These are phyloP conservation scores for Cephaloascus albidus DNA, from an alignment of 805 yeast species.

Conservation along the genomic window DNA sequence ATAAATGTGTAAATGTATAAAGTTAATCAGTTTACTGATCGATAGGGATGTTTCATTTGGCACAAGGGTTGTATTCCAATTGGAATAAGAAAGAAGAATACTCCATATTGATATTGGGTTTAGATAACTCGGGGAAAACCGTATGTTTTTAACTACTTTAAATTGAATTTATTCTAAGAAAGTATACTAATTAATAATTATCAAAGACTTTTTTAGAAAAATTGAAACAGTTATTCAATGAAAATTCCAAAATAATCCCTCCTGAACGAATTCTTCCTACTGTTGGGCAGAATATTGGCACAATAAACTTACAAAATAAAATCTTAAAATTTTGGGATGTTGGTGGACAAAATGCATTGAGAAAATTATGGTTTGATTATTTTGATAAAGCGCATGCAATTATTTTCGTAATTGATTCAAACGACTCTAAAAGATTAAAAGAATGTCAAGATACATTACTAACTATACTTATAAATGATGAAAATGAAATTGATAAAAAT, in stretches of 20 bases:
- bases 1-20: too few species aligned
- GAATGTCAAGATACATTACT: constrained; percentile 68
- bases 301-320: constrained; percentile 30
- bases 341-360: constrained; percentile 86
- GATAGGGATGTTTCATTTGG: constrained; percentile 72
- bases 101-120: constrained; percentile 73
- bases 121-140: constrained; percentile 96
- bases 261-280: constrained; percentile 77
- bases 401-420: constrained; percentile 85
- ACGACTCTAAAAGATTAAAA: constrained; percentile 72
- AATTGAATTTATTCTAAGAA: too few species aligned
- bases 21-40: background rate
- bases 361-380: constrained; percentile 84
- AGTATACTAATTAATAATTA: too few species aligned
- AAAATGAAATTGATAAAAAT: constrained; percentile 43
- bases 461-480: constrained; percentile 38
- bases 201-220: constrained; percentile 53
- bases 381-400: constrained; percentile 84
- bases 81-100: constrained; percentile 61
- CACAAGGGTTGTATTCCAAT: constrained; percentile 47
- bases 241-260: constrained; percentile 33
- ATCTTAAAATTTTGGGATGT: constrained; percentile 88
- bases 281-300: constrained; percentile 76
- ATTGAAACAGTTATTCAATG: constrained; percentile 44
- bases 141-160: too few species aligned